Base-by-base conservation (phyloP, 2,329 filamentous ascomycete species). In the Aspergillus quadricinctus region DNA sequence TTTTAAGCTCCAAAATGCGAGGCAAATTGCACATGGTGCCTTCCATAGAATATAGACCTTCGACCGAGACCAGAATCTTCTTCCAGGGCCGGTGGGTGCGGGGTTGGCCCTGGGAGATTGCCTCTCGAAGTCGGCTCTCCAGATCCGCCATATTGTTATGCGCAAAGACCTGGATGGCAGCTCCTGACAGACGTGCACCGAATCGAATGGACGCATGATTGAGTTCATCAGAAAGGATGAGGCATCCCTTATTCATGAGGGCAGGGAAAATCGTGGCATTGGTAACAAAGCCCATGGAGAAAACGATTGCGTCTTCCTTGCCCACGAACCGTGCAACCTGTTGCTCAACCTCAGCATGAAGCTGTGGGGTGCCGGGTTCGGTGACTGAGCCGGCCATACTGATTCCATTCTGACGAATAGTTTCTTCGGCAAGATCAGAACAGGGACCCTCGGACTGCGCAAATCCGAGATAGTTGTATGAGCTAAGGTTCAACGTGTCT, bases 11-110 rank as follows among this genome's bases (percentile, higher is more conserved):
- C 52, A 97, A 76, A 49, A 97, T 80, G 54, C 89, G 88, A 0
- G 92, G 93, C 14, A 97, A 83, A 72, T 97, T 92, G 75, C 89
- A 92, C 89, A 97, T 94, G 67, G 92, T 96, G 50, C 93, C 93
- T 77, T 97, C 93, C 93, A 97, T 97, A 0, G 92, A 97, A 80
- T 97, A 97, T 35, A 97, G 81, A 61, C 93, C 93, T 74, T 97
- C 93, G 46, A 97, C 89, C 31, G 92, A 91, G 46, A 97, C 90
- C 40, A 97, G 76, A 60, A 97, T 97, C 85, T 97, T 97, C 82
- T 95, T 96, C 93, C 93, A 97, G 1, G 93, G 93, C 37, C 93
- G 88, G 75, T 97, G 93, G 10, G 92, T 97, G 63, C 93, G 88
- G 50, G 92, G 92, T 73, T 97, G 93, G 41, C 93, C 93, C 76